Evolutionary conservation across 1,284 basidiomycete species (phyloP).

Genomic region (Ustanciosporium gigantosporum): DNA sequence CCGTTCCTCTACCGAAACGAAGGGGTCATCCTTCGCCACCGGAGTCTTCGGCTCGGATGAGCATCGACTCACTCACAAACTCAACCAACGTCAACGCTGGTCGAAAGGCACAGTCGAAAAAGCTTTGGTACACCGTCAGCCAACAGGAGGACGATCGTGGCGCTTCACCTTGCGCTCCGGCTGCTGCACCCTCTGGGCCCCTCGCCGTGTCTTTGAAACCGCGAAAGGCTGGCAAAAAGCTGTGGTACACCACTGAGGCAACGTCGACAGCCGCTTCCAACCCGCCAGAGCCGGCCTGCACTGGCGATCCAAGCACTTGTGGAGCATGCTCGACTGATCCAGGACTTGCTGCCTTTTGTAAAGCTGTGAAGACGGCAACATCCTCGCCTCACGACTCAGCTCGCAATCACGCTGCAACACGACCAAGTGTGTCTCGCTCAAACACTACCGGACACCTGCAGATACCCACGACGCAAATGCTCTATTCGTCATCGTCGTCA

Average conservation of each 20-base stretch:
- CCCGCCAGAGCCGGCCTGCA: slow-evolving; percentile 21
- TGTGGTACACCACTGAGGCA: slow-evolving; percentile 10
- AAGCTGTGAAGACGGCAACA: slow-evolving; percentile 31
- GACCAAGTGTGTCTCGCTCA: too few species aligned
- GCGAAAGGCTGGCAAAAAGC: slow-evolving; percentile 14
- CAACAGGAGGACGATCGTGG: neutral
- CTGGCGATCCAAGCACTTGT: slow-evolving; percentile 43
- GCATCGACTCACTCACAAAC: slow-evolving; percentile 32
- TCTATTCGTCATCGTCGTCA: too few species aligned
- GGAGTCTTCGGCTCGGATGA: slow-evolving; percentile 15
- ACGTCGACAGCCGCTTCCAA: slow-evolving; percentile 1
- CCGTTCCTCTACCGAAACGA: slow-evolving; percentile 23
- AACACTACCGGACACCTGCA: too few species aligned
- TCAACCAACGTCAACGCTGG: slow-evolving; percentile 14
- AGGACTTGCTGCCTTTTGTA: slow-evolving; percentile 44
- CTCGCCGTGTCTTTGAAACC: too few species aligned
- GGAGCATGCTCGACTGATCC: slow-evolving; percentile 43
- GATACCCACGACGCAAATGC: too few species aligned
- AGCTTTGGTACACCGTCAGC: slow-evolving; percentile 36
- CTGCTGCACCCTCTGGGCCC: too few species aligned
- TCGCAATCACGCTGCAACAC: too few species aligned
- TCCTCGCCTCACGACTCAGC: too few species aligned
- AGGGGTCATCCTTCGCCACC: too few species aligned
- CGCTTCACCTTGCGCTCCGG: too few species aligned
- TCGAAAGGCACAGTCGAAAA: slow-evolving; percentile 7